Evolutionary conservation across 768 basidiomycete genomes (phyloP).

Genomic region (Hygrocybe coccinea): DNA sequence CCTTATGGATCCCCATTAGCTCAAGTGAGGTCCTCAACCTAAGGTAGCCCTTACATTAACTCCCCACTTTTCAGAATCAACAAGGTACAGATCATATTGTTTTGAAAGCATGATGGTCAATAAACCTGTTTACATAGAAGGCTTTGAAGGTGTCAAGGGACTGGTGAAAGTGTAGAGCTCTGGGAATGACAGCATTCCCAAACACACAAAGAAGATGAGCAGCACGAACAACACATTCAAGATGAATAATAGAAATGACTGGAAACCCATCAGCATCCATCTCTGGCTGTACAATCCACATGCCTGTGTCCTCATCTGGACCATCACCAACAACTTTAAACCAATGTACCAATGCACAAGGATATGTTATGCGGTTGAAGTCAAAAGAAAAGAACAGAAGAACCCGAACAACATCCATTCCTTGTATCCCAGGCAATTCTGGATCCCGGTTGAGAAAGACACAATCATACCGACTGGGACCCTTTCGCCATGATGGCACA

Average conservation of each 20-base stretch:
- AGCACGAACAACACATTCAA: slow-evolving; percentile 25
- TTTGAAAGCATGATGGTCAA: slow-evolving; percentile 1
- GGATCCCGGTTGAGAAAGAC: slow-evolving; percentile 21
- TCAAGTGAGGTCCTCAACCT: no score
- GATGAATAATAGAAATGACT: slow-evolving; percentile 11
- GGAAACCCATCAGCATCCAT: background rate
- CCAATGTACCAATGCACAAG: slow-evolving; percentile 14
- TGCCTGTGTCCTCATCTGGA: slow-evolving; percentile 13
- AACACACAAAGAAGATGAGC: slow-evolving; percentile 10
- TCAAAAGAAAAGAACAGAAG: slow-evolving; percentile 23
- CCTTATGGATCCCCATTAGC: no score
- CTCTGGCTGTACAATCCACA: slow-evolving; percentile 19
- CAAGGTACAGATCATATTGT: no score
- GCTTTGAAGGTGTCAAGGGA: background rate
- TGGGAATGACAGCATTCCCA: slow-evolving; percentile 14
- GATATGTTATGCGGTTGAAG: background rate
- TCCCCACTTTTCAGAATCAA: no score
- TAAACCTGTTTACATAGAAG: slow-evolving; percentile 22
- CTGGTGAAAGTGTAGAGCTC: background rate
- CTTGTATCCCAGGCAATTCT: slow-evolving; percentile 17
- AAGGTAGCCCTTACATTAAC: no score
- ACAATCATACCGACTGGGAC: slow-evolving; percentile 18
- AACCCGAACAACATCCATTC: slow-evolving; percentile 25
- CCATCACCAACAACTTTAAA: slow-evolving; percentile 1
- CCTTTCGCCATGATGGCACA: slow-evolving; percentile 3